Evolutionary conservation across 1,284 basidiomycete species (phyloP).

Genomic region (Cerrena zonata): DNA sequence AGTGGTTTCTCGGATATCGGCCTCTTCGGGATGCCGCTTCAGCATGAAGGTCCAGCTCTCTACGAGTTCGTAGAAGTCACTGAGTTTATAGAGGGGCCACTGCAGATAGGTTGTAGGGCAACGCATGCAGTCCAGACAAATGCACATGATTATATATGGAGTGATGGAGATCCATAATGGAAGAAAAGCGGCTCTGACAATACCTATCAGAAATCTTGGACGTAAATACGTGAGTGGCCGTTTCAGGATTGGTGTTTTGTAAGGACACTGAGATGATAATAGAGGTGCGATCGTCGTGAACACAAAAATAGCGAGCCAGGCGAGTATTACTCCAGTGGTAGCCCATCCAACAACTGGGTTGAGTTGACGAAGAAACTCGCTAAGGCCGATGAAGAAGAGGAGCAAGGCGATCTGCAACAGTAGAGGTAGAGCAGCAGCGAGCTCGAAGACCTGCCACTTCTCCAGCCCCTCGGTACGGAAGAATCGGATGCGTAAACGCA

Average conservation of each 20-base stretch:
- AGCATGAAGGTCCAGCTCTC: too few relatives aligned
- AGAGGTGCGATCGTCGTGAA: constrained; percentile 5
- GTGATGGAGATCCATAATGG: too few relatives aligned
- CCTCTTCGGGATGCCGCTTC: too few relatives aligned
- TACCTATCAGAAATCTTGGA: too few relatives aligned
- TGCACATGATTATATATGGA: too few relatives aligned
- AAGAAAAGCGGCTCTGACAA: too few relatives aligned
- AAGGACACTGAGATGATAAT: constrained; percentile 11
- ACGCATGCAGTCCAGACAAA: too few relatives aligned
- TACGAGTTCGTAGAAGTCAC: too few relatives aligned
- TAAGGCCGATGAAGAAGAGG: constrained; percentile 26
- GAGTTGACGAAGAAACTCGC: constrained; percentile 9
- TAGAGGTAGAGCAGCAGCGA: constrained; percentile 23
- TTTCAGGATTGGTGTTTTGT: constrained; percentile 4
- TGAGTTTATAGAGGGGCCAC: too few relatives aligned
- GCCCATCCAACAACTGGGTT: constrained; percentile 8
- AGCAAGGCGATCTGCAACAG: constrained; percentile 26
- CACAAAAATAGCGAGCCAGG: constrained; percentile 3
- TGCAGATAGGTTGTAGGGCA: too few relatives aligned
- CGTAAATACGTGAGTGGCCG: too few relatives aligned
- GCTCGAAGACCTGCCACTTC: constrained; percentile 23
- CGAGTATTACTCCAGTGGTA: constrained; percentile 4
- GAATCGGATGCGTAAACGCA: constrained; percentile 13
- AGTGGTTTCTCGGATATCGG: too few relatives aligned
- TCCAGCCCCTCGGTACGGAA: constrained; percentile 24